Conservation (phyloP, 2,329 filamentous ascomycete species). For the Ophiocordyceps australis region DNA sequence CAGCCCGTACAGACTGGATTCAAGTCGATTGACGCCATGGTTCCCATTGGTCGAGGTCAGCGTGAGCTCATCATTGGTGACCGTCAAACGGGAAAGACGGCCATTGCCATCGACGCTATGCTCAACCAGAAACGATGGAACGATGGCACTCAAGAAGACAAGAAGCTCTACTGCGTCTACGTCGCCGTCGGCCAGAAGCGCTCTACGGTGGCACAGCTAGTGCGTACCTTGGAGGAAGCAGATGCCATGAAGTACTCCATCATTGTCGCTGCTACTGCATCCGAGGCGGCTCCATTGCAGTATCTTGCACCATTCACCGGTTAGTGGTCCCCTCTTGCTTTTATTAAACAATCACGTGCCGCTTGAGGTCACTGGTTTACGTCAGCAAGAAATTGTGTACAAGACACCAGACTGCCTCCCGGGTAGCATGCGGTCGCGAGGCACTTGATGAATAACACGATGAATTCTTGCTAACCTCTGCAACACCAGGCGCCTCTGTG, state of each 20-base stretch:
- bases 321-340: conserved; percentile 5
- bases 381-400: too few species aligned
- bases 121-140: conserved; percentile 99
- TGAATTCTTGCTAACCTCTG: too few species aligned
- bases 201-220: conserved; percentile 96
- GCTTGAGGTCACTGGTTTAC: too few species aligned
- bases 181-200: conserved; percentile 98
- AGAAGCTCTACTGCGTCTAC: conserved; percentile 99
- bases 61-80: conserved; percentile 99
- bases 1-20: conserved; percentile 98
- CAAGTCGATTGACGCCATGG: conserved; percentile 99
- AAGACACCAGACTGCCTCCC: too few species aligned
- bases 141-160: conserved; percentile 63
- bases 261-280: conserved; percentile 88
- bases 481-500: conserved; percentile 20
- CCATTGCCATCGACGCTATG: conserved; percentile 92
- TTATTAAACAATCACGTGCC: too few species aligned
- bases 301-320: conserved; percentile 90
- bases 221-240: conserved; percentile 99
- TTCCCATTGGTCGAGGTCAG: conserved; percentile 98
- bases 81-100: conserved; percentile 99
- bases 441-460: too few species aligned
- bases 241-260: conserved; percentile 98
- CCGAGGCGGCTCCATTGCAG: conserved; percentile 87
- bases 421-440: too few species aligned